Evolutionary conservation across 1,139 yeast genomes (phyloP).

Genomic region (Kodamaea suecica): DNA sequence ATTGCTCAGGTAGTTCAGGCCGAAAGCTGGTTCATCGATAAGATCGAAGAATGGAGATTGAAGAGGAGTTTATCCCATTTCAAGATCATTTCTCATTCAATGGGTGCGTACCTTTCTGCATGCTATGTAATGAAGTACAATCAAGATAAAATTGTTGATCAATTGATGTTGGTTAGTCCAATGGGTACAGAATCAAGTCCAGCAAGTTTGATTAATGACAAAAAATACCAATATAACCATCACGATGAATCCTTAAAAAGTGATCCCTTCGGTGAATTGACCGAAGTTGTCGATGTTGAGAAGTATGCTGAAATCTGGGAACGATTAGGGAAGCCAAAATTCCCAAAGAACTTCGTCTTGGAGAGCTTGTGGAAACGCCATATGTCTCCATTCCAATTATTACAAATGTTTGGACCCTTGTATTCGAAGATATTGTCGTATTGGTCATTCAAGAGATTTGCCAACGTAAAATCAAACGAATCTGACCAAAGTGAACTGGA

Average conservation of each 20-base stretch:
- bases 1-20: slow-evolving; percentile 33
- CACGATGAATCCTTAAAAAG: slow-evolving; percentile 19
- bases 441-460: slow-evolving; percentile 44
- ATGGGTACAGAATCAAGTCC: slow-evolving; percentile 47
- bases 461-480: slow-evolving; percentile 23
- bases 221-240: slow-evolving; percentile 32
- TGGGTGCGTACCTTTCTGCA: slow-evolving; percentile 45
- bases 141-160: slow-evolving; percentile 23
- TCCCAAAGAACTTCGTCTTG: slow-evolving; percentile 36
- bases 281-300: slow-evolving; percentile 19
- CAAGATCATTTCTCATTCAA: slow-evolving; percentile 40
- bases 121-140: slow-evolving; percentile 44
- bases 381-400: slow-evolving; percentile 40
- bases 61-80: slow-evolving; percentile 24
- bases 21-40: slow-evolving; percentile 46
- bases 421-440: slow-evolving; percentile 40
- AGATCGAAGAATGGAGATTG: slow-evolving; percentile 38
- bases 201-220: slow-evolving; percentile 33
- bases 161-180: slow-evolving; percentile 40
- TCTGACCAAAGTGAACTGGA: slow-evolving; percentile 5
- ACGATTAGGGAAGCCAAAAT: slow-evolving; percentile 36
- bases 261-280: slow-evolving; percentile 20
- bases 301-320: slow-evolving; percentile 31
- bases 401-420: slow-evolving; percentile 39
- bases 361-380: slow-evolving; percentile 38